These are phyloP conservation scores for Yamagishiella unicocca DNA, from an alignment of 139 green algal species.

Conservation along the genomic window DNA sequence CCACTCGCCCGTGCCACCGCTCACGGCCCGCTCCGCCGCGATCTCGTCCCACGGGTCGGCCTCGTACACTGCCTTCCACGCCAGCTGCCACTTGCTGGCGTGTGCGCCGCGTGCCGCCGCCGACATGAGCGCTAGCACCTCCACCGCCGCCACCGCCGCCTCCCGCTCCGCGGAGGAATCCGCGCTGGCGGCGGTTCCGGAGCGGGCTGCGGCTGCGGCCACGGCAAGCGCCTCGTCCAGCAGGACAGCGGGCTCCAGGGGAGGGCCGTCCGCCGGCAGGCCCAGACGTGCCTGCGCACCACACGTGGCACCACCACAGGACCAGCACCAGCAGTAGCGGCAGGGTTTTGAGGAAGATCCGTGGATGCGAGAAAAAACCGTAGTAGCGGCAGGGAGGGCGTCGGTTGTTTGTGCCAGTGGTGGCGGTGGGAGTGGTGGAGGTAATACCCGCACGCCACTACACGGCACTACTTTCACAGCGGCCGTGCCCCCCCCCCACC, in stretches of 20 bases:
- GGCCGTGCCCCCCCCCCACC: too few species aligned
- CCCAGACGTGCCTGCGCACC: constrained; percentile 20
- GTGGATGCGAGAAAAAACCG: too few species aligned
- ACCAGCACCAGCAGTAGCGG: too few species aligned
- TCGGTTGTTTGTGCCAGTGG: too few species aligned
- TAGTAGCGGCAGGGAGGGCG: too few species aligned
- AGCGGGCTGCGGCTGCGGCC: background rate
- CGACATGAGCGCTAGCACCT: constrained; percentile 43
- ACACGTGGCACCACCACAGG: too few species aligned
- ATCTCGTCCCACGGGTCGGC: constrained; percentile 31
- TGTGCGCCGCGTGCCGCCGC: constrained; percentile 20
- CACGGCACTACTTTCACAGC: too few species aligned
- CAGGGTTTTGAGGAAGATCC: too few species aligned
- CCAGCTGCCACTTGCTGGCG: constrained; percentile 42
- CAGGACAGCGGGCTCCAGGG: background rate
- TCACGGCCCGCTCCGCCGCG: background rate
- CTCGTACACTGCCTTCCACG: constrained; percentile 27
- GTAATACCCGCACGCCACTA: too few species aligned
- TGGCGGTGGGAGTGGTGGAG: too few species aligned
- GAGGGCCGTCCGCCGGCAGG: background rate
- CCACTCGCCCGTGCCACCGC: background rate
- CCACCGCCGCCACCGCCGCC: constrained; percentile 70
- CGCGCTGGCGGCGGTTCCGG: background rate
- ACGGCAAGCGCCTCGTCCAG: constrained; percentile 20
- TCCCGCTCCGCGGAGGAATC: constrained; percentile 51